Conservation (phyloP, 306 rosid species). For the Cercis canadensis region DNA sequence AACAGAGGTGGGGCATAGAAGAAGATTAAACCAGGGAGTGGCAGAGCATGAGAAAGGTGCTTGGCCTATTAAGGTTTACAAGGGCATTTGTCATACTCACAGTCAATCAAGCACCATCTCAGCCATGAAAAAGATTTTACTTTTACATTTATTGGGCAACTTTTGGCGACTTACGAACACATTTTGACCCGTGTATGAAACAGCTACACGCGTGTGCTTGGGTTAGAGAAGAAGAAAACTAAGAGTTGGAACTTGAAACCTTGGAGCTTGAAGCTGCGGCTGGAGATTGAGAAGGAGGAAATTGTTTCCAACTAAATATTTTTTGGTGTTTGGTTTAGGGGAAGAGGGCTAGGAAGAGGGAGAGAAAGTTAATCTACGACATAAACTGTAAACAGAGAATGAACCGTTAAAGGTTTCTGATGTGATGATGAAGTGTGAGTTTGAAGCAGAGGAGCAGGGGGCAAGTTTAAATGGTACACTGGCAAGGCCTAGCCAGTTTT, state of each 20-base stretch:
- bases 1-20: constrained; percentile 45
- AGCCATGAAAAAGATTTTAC: constrained; percentile 45
- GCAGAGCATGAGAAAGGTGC: constrained; percentile 35
- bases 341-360: background rate
- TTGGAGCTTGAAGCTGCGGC: background rate
- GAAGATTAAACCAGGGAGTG: constrained; percentile 46
- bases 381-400: background rate
- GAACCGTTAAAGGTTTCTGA: constrained; percentile 24
- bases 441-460: background rate
- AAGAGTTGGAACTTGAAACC: background rate
- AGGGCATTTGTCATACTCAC: constrained; percentile 49
- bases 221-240: constrained; percentile 5
- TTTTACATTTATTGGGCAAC: constrained; percentile 38
- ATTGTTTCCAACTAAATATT: background rate
- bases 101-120: constrained; percentile 58
- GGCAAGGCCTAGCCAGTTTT: background rate
- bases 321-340: background rate
- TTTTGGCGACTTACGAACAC: constrained; percentile 34
- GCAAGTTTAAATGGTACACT: constrained; percentile 9
- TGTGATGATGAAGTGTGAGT: background rate
- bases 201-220: constrained; percentile 46
- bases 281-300: background rate
- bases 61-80: constrained; percentile 22
- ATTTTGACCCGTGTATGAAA: constrained; percentile 38
- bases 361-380: background rate